Conservation (phyloP, 306 rosid species). For the Dryas octopetala region DNA sequence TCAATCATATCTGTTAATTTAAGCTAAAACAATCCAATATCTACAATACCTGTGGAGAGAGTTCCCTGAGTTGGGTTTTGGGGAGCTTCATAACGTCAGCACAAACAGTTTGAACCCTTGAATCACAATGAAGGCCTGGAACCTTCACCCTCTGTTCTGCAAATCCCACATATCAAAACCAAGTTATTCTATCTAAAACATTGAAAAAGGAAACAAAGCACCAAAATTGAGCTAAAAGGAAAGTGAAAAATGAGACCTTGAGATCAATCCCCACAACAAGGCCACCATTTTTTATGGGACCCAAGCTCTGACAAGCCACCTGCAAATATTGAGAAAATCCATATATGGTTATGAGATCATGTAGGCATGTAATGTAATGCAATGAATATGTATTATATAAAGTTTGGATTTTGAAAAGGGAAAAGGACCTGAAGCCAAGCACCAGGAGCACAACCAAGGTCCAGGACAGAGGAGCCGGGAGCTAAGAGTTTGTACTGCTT, state of each 20-base stretch:
- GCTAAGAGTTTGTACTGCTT: constrained; percentile 64
- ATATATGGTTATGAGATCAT: background rate
- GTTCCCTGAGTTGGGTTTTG: constrained; percentile 37
- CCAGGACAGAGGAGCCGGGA: constrained; percentile 69
- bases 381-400: background rate
- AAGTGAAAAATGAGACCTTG: constrained; percentile 44
- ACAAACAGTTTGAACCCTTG: constrained; percentile 67
- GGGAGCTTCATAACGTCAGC: constrained; percentile 80
- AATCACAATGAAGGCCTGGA: constrained; percentile 74
- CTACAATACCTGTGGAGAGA: constrained; percentile 63
- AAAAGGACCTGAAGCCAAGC: constrained; percentile 79
- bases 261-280: constrained; percentile 77
- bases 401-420: background rate
- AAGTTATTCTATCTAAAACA: background rate
- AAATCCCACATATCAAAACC: constrained; percentile 32
- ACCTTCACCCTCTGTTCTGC: constrained; percentile 85
- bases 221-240: background rate
- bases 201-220: background rate
- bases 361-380: background rate
- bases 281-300: constrained; percentile 63
- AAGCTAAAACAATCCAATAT: background rate
- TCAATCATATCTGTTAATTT: constrained; percentile 39
- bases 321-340: constrained; percentile 18
- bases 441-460: constrained; percentile 97
- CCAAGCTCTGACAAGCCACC: constrained; percentile 92